Conservation (phyloP, 1,284 basidiomycete species). For the Trametes sp. region DNA sequence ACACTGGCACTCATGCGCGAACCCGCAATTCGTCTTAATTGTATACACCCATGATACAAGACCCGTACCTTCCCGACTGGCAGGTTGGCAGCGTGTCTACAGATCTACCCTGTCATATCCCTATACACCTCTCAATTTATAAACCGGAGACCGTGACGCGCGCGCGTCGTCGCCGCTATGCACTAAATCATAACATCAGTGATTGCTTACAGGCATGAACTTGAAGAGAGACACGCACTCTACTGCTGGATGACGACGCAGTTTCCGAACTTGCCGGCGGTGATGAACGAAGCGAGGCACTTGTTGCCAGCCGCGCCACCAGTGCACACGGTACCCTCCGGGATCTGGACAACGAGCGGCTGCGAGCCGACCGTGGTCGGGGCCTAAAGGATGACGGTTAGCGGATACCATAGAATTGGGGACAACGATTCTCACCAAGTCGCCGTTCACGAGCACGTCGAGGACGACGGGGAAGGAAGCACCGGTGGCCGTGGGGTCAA, state of each 20-base stretch:
- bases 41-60: no score
- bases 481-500: constrained; percentile 49
- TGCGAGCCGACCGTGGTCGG: constrained; percentile 46
- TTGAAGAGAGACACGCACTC: no score
- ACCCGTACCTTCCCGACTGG: no score
- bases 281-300: constrained; percentile 56
- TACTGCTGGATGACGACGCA: constrained; percentile 50
- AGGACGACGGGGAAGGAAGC: constrained; percentile 39
- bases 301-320: constrained; percentile 51
- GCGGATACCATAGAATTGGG: background rate
- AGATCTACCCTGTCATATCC: no score
- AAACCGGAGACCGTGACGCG: no score
- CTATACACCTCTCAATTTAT: no score
- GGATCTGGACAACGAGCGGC: constrained; percentile 50
- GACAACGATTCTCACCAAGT: constrained; percentile 38
- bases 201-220: no score
- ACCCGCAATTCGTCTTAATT: no score
- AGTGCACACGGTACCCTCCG: constrained; percentile 54
- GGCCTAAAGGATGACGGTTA: constrained; percentile 19
- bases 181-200: no score
- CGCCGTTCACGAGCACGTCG: constrained; percentile 46
- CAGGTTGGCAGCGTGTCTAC: no score
- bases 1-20: no score
- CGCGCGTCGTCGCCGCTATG: no score
- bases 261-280: constrained; percentile 56